Evolutionary conservation across 306 rosid species (phyloP).

Genomic region (Cucurbita argyrosperma): DNA sequence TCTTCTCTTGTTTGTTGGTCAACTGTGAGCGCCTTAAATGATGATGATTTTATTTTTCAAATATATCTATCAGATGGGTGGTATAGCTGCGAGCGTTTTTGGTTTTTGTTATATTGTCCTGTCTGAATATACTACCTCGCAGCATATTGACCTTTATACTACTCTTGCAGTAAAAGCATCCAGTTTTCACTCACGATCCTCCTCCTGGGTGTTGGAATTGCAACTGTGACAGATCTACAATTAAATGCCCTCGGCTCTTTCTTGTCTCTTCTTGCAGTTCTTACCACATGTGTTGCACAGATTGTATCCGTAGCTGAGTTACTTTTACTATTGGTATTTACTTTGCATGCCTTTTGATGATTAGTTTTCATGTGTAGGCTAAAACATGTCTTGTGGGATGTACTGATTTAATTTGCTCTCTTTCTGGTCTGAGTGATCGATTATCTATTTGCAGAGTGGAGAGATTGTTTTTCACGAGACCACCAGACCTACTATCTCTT

Average conservation of each 20-base stretch:
- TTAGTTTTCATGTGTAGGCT: neutral
- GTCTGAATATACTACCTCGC: neutral
- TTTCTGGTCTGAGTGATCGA: neutral
- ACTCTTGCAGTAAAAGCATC: conserved; percentile 61
- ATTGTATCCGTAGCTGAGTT: conserved; percentile 64
- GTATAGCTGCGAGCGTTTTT: neutral
- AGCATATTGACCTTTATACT: neutral
- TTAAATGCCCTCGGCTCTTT: conserved; percentile 70
- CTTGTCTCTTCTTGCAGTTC: conserved; percentile 73
- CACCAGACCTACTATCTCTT: neutral
- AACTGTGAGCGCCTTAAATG: neutral
- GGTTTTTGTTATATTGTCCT: neutral
- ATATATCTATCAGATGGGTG: neutral
- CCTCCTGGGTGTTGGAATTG: conserved; percentile 89
- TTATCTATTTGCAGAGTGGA: neutral
- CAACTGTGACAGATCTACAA: conserved; percentile 89
- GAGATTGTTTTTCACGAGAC: neutral
- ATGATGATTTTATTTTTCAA: neutral
- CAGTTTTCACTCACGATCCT: conserved; percentile 63
- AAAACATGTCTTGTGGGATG: neutral
- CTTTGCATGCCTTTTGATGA: conserved; percentile 1
- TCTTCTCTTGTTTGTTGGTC: neutral
- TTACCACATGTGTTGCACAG: conserved; percentile 91
- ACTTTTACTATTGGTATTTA: neutral
- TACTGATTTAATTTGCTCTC: neutral